Evolutionary conservation across 768 basidiomycete genomes (phyloP).

Genomic region (Pleurotus platypus): DNA sequence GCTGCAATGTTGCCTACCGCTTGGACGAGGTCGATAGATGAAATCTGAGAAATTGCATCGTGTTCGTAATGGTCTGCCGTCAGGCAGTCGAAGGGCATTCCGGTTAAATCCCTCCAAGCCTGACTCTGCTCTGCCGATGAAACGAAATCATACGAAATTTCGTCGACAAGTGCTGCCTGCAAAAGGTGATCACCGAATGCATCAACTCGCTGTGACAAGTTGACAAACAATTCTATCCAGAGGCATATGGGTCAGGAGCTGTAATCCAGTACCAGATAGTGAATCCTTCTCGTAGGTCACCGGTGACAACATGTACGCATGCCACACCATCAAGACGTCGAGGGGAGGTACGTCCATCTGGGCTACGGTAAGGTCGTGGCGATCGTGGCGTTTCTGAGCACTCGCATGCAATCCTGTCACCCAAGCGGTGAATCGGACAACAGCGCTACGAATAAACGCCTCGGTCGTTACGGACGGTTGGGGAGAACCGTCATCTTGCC

Average conservation of each 20-base stretch:
- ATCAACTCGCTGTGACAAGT: not conserved
- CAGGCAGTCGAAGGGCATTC: not conserved
- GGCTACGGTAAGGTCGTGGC: not conserved
- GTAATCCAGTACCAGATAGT: not conserved
- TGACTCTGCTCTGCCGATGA: not conserved
- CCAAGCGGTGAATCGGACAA: not conserved
- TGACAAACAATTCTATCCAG: not conserved
- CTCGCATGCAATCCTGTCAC: not conserved
- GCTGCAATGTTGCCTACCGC: not conserved
- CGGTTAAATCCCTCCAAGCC: not conserved
- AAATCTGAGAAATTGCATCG: not conserved
- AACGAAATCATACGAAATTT: not conserved
- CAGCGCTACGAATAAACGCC: not conserved
- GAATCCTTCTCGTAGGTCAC: not conserved
- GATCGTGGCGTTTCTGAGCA: not conserved
- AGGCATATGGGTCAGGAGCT: not conserved
- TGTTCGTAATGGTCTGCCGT: not conserved
- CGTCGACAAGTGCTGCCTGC: not conserved
- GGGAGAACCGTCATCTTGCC: not conserved
- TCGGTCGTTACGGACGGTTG: not conserved
- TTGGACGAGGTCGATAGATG: not conserved
- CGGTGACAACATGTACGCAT: constrained; percentile 9
- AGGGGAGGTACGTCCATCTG: constrained; percentile 8
- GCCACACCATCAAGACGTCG: constrained; percentile 16
- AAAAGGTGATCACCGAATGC: no score